A percentile compares a stretch with the other conserved stretches of the same genome.
Evolutionary conservation across 2,329 filamentous ascomycete genomes (phyloP).

Genomic region (Ilyonectria robusta): DNA sequence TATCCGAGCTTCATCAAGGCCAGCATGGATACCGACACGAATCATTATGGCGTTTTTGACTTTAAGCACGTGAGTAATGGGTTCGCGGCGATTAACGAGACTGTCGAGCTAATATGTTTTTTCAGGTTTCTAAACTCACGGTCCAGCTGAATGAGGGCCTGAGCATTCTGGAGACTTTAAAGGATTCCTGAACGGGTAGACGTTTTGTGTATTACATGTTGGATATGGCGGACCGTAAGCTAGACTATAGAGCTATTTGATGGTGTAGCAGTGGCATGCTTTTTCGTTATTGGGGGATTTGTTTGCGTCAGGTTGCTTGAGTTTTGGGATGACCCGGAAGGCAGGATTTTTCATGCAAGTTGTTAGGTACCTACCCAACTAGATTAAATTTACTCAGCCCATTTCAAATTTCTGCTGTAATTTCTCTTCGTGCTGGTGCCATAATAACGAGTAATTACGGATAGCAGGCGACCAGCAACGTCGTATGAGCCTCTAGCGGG

Average conservation of each 20-base stretch:
- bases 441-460: neutral
- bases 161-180: slow-evolving; percentile 12
- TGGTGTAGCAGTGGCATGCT: neutral
- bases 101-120: neutral
- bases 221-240: neutral
- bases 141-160: slow-evolving; percentile 11
- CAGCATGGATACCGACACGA: slow-evolving; percentile 45
- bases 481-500: neutral
- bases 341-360: neutral
- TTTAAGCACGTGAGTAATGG: slow-evolving; percentile 21
- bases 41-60: slow-evolving; percentile 50
- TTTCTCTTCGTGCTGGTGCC: neutral
- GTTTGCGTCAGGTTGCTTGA: neutral
- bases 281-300: neutral
- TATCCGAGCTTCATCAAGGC: slow-evolving; percentile 49
- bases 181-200: neutral
- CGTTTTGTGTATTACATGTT: neutral
- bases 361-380: neutral
- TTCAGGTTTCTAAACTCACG: slow-evolving; percentile 12
- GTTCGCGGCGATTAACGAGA: neutral
- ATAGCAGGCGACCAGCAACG: neutral
- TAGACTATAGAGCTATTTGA: neutral
- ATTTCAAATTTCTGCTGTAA: neutral
- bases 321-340: neutral
- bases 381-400: neutral